Percentiles rank a stretch among this genome's conserved stretches.
Evolutionary conservation across 208 protist species (phyloP).

Genomic region (Hexamita inflata): DNA sequence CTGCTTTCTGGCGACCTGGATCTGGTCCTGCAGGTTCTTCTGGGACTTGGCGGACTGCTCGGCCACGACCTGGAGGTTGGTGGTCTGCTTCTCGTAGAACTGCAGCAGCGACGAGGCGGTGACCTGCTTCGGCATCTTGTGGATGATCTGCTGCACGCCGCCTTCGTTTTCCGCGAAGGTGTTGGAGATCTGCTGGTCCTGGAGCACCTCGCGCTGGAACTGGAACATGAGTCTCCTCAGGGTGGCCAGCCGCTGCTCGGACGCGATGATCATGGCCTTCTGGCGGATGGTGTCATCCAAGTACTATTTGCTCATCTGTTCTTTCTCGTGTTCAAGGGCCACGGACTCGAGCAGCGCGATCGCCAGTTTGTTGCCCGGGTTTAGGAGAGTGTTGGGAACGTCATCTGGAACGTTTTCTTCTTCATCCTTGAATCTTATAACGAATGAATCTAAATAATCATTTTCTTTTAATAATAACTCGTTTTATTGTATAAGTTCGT

Average conservation of each 20-base stretch:
- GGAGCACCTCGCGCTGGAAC: background rate
- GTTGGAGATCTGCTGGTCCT: too few species aligned
- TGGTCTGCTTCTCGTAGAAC: too few species aligned
- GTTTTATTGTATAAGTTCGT: constrained; percentile 24
- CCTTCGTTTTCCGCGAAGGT: too few species aligned
- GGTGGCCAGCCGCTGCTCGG: background rate
- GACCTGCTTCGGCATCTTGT: too few species aligned
- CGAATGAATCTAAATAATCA: constrained; percentile 11
- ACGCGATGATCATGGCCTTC: background rate
- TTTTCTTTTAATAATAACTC: constrained; percentile 24
- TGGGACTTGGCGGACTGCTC: too few species aligned
- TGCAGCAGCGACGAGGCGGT: too few species aligned
- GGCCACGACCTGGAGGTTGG: too few species aligned
- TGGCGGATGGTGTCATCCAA: background rate
- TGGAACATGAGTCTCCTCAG: background rate
- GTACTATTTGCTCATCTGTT: background rate
- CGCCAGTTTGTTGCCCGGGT: background rate
- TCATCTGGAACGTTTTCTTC: too few species aligned
- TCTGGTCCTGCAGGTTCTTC: too few species aligned
- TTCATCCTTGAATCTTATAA: background rate
- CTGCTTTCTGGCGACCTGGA: too few species aligned
- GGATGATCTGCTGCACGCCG: too few species aligned
- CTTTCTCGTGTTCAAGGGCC: background rate
- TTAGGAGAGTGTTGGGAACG: constrained; percentile 10
- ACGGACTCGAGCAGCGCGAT: background rate